Conservation (phyloP, 2,329 filamentous ascomycete genomes). For the Coleophoma eucalyptorum region DNA sequence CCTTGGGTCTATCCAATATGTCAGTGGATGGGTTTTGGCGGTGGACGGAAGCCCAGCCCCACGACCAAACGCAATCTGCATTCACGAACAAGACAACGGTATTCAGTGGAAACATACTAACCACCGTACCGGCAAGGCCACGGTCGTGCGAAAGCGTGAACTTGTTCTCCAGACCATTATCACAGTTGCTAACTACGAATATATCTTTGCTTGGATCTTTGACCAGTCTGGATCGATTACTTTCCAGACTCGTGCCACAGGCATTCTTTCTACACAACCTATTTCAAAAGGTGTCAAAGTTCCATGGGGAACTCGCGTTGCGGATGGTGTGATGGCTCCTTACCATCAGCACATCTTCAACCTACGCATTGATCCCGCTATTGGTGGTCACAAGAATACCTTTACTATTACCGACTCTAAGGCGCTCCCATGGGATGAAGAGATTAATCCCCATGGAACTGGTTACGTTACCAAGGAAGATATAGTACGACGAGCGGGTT, state of each 20-base stretch:
- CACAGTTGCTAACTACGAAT: constrained; percentile 69
- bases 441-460: constrained; percentile 49
- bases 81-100: constrained; percentile 68
- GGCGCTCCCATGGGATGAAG: constrained; percentile 35
- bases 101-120: constrained; percentile 71
- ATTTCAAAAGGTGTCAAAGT: constrained; percentile 49
- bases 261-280: constrained; percentile 53
- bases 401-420: constrained; percentile 52
- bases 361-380: constrained; percentile 50
- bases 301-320: constrained; percentile 57
- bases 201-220: constrained; percentile 61
- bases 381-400: constrained; percentile 51
- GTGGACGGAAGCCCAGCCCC: constrained; percentile 48
- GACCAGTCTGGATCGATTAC: constrained; percentile 58
- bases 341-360: constrained; percentile 59
- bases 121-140: constrained; percentile 57
- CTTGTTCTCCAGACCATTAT: constrained; percentile 66
- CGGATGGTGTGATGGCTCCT: constrained; percentile 52
- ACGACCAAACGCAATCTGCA: constrained; percentile 58
- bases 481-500: constrained; percentile 32
- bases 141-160: constrained; percentile 57
- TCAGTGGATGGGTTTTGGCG: constrained; percentile 49
- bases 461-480: constrained; percentile 45
- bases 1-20: constrained; percentile 64
- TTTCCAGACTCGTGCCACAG: constrained; percentile 61